Evolutionary conservation across 495 filamentous ascomycete species (phyloP), one percentile per base, ranked within the genome.

Genomic region (Trichoderma asperelloides): DNA sequence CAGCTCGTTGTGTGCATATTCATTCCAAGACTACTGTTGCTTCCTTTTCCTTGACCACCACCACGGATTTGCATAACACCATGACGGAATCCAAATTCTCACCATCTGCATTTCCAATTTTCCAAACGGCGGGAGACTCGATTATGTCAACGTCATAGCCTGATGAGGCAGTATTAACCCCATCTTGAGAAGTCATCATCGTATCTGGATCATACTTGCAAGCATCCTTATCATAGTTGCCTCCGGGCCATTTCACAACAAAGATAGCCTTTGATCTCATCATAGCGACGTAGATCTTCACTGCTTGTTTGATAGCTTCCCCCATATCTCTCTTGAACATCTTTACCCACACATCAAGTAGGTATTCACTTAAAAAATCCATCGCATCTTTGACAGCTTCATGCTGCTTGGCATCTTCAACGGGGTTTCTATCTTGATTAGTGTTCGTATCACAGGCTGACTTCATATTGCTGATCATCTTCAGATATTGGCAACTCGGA

Each of bases 211-310:
- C 43, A 12, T 47, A 47, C 4, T 3, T 18, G 6, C 13, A 47
- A 47, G 3, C 15, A 18, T 16, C n/a, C 0, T 47, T 3, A 1
- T 0, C n/a, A n/a, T 18, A 5, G 2, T 25, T 3, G 13, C 12
- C 7, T 18, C 3, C 57, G 30, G 13, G 1, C 57, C 25, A 62
- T 3, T 18, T 1, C 13, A 62, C 23, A 3, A 27, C 23, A 9
- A 62, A 62, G 15, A 62, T 62, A 9, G 57, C 57, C 57, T 33
- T 62, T 15, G 57, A 62, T n/a, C 23, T 62, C 57, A 27, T 27
- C 57, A 62, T 27, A 4, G 23, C 23, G 13, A 23, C 1, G 0
- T 37, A 8, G 9, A 37, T 2, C 2, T 37, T 37, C 5, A 7
- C 33, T 37, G 33, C 33, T 7, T 37, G 33, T 0, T 37, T 37